Conservation (phyloP, 495 filamentous ascomycete genomes). For the Parmelia sp. region DNA sequence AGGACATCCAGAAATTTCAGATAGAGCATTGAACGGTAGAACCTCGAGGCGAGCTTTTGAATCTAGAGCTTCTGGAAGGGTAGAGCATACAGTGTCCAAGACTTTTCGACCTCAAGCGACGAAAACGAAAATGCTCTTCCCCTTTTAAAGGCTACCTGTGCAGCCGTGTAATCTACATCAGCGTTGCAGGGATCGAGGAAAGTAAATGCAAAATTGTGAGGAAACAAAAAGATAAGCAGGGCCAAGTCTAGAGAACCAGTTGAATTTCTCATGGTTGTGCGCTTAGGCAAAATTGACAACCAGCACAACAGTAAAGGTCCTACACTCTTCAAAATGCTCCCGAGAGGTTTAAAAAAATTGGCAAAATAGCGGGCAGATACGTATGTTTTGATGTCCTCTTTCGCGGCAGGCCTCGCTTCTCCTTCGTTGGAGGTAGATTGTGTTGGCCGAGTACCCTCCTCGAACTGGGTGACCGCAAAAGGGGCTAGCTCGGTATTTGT, state of each 20-base stretch:
- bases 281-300: neutral
- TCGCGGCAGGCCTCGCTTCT: neutral
- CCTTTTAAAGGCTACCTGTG: neutral
- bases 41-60: neutral
- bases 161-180: neutral
- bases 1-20: too few species aligned
- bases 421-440: neutral
- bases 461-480: neutral
- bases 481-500: conserved; percentile 6
- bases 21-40: neutral
- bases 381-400: neutral
- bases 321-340: neutral
- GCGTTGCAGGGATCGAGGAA: neutral
- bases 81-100: neutral
- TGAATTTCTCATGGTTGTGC: neutral
- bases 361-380: neutral
- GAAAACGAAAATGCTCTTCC: neutral
- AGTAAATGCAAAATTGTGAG: too few species aligned
- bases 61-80: neutral
- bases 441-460: neutral
- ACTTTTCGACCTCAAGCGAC: neutral
- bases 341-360: conserved; percentile 1
- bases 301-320: neutral
- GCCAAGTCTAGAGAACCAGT: neutral
- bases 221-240: neutral